A percentile compares a stretch with the other conserved stretches of the same genome.
These are phyloP conservation scores for Hyaloperonospora brassicae DNA, from an alignment of 352 stramenopile species.

Conservation along the genomic window DNA sequence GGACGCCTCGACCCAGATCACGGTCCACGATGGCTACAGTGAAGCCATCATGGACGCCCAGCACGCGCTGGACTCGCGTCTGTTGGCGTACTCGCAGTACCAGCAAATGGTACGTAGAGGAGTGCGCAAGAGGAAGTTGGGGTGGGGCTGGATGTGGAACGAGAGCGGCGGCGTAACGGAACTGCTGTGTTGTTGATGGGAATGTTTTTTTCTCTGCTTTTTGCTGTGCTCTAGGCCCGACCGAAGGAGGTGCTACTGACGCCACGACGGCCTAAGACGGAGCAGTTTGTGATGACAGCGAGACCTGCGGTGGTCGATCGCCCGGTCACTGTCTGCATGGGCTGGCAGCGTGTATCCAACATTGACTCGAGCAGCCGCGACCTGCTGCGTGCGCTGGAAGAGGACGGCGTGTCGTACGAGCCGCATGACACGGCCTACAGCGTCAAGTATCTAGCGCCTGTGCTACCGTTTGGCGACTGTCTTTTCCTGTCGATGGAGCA, in stretches of 20 bases:
- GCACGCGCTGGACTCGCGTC: conserved; percentile 61
- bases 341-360: conserved; percentile 71
- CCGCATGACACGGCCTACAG: conserved; percentile 83
- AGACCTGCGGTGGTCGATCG: conserved; percentile 60
- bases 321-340: conserved; percentile 79
- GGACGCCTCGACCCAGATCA: conserved; percentile 82
- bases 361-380: conserved; percentile 70
- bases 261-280: conserved; percentile 38
- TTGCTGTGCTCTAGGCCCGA: conserved; percentile 27
- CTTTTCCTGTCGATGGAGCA: conserved; percentile 86
- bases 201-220: conserved; percentile 3
- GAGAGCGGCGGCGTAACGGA: neutral
- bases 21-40: conserved; percentile 69
- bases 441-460: conserved; percentile 81
- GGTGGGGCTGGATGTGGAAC: neutral
- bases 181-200: too few species aligned
- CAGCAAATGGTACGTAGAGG: conserved; percentile 48
- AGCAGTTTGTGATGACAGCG: conserved; percentile 48
- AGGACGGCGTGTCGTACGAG: conserved; percentile 79
- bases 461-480: conserved; percentile 77
- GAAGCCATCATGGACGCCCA: conserved; percentile 71
- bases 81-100: conserved; percentile 81
- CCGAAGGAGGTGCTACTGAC: conserved; percentile 58
- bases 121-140: neutral
- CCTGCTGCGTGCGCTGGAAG: conserved; percentile 65